Evolutionary conservation across 1,284 basidiomycete species (phyloP).

Genomic region (Cronartium quercuum): DNA sequence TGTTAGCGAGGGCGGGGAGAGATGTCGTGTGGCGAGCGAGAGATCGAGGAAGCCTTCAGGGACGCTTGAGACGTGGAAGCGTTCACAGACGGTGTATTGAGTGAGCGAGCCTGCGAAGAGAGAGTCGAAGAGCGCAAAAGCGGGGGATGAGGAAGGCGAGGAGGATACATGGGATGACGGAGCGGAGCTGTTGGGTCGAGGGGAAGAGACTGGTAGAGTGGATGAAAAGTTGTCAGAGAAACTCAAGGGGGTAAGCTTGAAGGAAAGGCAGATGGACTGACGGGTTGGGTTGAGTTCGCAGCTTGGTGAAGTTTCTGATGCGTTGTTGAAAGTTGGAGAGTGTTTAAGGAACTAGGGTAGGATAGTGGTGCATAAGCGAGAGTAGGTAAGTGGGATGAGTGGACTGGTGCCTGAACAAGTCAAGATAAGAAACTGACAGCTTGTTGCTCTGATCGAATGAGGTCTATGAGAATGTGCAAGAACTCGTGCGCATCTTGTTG

Average conservation of each 20-base stretch:
- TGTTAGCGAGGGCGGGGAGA: not conserved
- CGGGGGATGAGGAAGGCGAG: not conserved
- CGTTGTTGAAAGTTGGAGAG: not conserved
- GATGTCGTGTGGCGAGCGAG: constrained; percentile 62
- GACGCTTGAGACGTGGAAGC: constrained; percentile 66
- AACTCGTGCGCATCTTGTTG: constrained; percentile 14
- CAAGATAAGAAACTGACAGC: not conserved
- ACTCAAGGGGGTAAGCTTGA: not conserved
- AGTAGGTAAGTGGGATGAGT: not conserved
- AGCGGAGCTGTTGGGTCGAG: not conserved
- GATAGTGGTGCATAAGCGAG: not conserved
- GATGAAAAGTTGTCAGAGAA: not conserved
- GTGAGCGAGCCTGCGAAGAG: constrained; percentile 3
- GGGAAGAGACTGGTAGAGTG: not conserved
- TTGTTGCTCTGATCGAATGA: not conserved
- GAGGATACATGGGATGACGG: not conserved
- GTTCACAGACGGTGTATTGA: constrained; percentile 13
- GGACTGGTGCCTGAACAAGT: not conserved
- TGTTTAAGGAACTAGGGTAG: not conserved
- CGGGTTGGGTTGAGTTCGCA: not conserved
- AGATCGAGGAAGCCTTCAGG: constrained; percentile 91
- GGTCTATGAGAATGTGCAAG: not conserved
- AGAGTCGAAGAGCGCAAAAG: not conserved
- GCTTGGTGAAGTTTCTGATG: not conserved
- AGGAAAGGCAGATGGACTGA: not conserved